Percentiles rank a stretch among this genome's conserved stretches.
Evolutionary conservation across 306 rosid genomes (phyloP).

Genomic region (Pyrus pyrifolia): DNA sequence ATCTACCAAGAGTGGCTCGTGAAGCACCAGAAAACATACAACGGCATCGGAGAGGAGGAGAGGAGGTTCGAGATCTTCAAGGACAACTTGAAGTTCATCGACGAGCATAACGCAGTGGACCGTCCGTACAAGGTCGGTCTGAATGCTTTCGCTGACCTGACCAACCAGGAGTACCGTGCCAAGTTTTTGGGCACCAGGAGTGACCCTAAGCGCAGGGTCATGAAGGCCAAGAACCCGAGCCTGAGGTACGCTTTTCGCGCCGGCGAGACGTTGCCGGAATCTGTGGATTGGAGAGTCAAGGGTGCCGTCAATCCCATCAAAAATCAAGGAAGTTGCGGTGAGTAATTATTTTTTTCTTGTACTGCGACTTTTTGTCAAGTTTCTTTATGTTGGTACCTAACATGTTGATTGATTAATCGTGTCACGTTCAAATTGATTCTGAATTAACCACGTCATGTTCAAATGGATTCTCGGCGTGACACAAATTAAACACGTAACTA

Average conservation of each 20-base stretch:
- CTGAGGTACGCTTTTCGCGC: conserved; percentile 40
- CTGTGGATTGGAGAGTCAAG: conserved; percentile 73
- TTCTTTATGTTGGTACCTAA: too few species aligned
- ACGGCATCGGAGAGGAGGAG: conserved; percentile 62
- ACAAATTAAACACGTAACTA: not conserved
- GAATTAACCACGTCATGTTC: not conserved
- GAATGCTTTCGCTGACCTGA: conserved; percentile 74
- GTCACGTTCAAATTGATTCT: not conserved
- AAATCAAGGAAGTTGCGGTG: conserved; percentile 85
- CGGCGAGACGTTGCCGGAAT: conserved; percentile 44
- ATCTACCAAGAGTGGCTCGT: conserved; percentile 60
- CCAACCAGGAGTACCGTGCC: conserved; percentile 62
- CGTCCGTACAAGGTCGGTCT: conserved; percentile 61
- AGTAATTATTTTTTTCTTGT: conserved; percentile 7
- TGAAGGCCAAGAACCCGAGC: conserved; percentile 47
- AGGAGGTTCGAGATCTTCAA: conserved; percentile 62
- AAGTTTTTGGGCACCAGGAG: conserved; percentile 45
- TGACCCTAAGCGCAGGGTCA: conserved; percentile 44
- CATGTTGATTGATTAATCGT: not conserved
- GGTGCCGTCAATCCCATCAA: conserved; percentile 70
- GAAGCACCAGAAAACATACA: conserved; percentile 50
- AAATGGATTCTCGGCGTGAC: not conserved
- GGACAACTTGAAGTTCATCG: conserved; percentile 60
- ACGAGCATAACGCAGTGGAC: conserved; percentile 56
- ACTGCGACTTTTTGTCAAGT: not conserved